Base-by-base conservation (phyloP, 2,329 filamentous ascomycete genomes). In the Thielaviopsis populi region DNA sequence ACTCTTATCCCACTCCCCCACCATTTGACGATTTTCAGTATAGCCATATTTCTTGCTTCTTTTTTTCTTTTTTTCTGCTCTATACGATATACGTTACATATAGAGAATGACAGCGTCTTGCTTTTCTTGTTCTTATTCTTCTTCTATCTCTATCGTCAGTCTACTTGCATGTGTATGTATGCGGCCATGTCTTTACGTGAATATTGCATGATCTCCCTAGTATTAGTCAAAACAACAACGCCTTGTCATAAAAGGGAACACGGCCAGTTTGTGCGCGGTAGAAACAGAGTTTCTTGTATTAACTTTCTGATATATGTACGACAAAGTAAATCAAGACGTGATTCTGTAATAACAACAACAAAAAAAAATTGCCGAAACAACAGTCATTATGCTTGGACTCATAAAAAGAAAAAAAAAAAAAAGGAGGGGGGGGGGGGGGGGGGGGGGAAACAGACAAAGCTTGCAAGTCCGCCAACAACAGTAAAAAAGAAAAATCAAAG, bases 341-440 rank as follows among this genome's bases (percentile, higher is more conserved):
- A 8, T 24, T 27, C 19, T 19, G 22, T 27, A 17, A 17, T 7
- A 42, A 59, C 5, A 59, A 24, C n/a, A 17, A 56, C 27, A 3
- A 17, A 56, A 37, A 56, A 56, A 59, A 6, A 5, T 8, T 42
- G 24, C 6, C 24, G 13, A 3, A 37, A 59, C 11, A 42, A 22
- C 48, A 43, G 27, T 63, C 62, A 60, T 63, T 33, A 63, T 63
- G 42, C 62, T 63, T 63, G 62, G 54, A 50, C 62, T 63, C 62
- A 60, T 63, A 24, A 63, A 19, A 27, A 17, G 13, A 19, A 43
- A 22, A 33, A n/a, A 43, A 59, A 53, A 37, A 46, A 22, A 27
- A 41, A 53, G 41, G 30, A 6, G n/a, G n/a, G n/a, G n/a, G n/a
- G n/a, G n/a, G n/a, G n/a, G n/a, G n/a, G n/a, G n/a, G n/a, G n/a